These are phyloP conservation scores for Colletotrichum sp. DNA, from an alignment of 2,329 filamentous ascomycete genomes.

Conservation along the genomic window DNA sequence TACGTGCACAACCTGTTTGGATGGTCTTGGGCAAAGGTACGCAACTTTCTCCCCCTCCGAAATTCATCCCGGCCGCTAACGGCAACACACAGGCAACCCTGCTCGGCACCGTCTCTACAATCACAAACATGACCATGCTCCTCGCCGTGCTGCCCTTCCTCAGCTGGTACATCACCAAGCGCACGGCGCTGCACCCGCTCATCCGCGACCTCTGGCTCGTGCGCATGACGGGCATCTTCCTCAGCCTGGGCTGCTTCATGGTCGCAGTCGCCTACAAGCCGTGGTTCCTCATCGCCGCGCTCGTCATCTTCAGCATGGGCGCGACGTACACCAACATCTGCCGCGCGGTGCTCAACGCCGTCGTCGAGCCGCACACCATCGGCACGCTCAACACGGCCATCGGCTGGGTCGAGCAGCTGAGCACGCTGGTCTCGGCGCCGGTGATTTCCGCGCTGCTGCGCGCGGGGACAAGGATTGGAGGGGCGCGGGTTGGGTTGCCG, in stretches of 20 bases:
- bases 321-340: conserved; percentile 46
- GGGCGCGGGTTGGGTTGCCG: conserved; percentile 54
- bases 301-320: conserved; percentile 52
- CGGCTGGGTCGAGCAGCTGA: conserved; percentile 53
- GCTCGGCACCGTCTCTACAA: conserved; percentile 42
- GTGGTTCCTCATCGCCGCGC: conserved; percentile 39
- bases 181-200: conserved; percentile 33
- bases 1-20: conserved; percentile 57
- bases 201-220: conserved; percentile 45
- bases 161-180: conserved; percentile 36
- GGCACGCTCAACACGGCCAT: conserved; percentile 60
- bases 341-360: conserved; percentile 55
- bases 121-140: conserved; percentile 41
- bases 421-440: conserved; percentile 52
- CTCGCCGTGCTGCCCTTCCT: conserved; percentile 41
- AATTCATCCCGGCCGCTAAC: not conserved
- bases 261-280: conserved; percentile 41
- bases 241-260: conserved; percentile 39
- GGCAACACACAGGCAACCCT: conserved; percentile 40
- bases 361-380: conserved; percentile 59
- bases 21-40: conserved; percentile 51
- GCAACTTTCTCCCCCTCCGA: not conserved
- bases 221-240: conserved; percentile 36
- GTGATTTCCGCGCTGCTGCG: conserved; percentile 52
- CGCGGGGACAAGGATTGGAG: conserved; percentile 50